Percentiles rank a stretch among this genome's conserved stretches.
phyloP scores from a whole-genome alignment of 1,139 yeast species.

The Scheffersomyces segobiensis region DNA sequence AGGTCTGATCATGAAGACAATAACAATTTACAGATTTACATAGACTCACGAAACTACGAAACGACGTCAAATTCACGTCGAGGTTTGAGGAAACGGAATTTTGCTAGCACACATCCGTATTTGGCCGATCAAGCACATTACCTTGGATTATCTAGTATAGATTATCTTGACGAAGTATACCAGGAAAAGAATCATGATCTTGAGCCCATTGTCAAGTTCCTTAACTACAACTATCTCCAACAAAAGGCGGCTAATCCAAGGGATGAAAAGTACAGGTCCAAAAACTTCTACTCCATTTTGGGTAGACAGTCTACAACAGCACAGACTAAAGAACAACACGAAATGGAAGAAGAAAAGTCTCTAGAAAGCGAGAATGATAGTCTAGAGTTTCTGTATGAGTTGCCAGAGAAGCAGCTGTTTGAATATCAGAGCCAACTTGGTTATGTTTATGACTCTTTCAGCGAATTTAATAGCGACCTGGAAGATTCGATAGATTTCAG shows the following conservation, averaged over 20 bases:
- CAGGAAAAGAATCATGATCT: conserved; percentile 32
- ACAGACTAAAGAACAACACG: conserved; percentile 10
- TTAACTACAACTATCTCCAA: conserved; percentile 37
- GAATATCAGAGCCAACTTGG: neutral
- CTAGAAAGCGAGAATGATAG: conserved; percentile 1
- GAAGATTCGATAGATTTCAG: neutral
- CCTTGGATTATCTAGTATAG: conserved; percentile 38
- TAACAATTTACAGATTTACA: conserved; percentile 13
- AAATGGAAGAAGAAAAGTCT: conserved; percentile 1
- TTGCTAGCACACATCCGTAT: conserved; percentile 50
- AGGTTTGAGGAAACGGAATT: conserved; percentile 44
- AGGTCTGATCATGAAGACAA: conserved; percentile 9
- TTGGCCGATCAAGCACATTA: conserved; percentile 50
- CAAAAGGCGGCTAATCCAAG: conserved; percentile 35
- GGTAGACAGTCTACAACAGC: conserved; percentile 25
- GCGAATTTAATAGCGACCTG: neutral
- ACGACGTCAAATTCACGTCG: conserved; percentile 18
- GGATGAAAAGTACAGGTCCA: conserved; percentile 41
- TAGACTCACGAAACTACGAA: conserved; percentile 15
- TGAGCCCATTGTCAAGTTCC: conserved; percentile 32
- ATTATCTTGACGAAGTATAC: conserved; percentile 40
- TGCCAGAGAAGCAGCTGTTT: conserved; percentile 1
- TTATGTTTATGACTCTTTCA: neutral
- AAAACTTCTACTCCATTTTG: conserved; percentile 39
- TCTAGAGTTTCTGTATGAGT: conserved; percentile 1